Base-by-base conservation (phyloP, 2,329 filamentous ascomycete genomes). In the Pestalotiopsis sp. region DNA sequence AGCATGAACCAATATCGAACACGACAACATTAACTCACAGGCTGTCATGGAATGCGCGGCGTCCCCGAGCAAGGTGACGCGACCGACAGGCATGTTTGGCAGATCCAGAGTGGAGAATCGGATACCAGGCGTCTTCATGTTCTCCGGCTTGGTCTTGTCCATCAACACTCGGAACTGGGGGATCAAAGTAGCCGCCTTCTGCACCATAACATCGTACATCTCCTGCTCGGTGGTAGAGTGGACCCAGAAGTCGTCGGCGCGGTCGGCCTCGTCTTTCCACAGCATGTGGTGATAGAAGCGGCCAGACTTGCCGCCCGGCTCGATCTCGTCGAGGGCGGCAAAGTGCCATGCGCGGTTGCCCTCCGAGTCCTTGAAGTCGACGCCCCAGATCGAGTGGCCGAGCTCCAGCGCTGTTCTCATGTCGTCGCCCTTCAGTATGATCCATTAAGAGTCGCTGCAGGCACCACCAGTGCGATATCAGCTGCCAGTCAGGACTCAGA, bases 201-300 rank as follows among this genome's bases (percentile, higher is more conserved):
- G 56, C 20, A 69, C 24, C 10, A 68, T 70, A 40, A 69, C 78
- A 0, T 86, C 88, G 1, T 91, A 81, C 26, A 90, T 86, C 70
- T 86, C 87, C 70, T 78, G 76, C 7, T 75, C 74, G 7, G 91
- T 83, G 60, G 73, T 70, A 9, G 69, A 55, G 72, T 86, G 85
- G 0, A 94, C 94, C 90, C 93, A 98, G 70, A 97, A 84, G 9
- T 91, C 88, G 75, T 97, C 94, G 64, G 75, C 71, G 9, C 67
- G 35, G 24, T 39, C 61, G 5, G 9, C 68, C 64, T 66, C 61
- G 64, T 73, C 74, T 11, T 67, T 64, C 67, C 69, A 67, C 56
- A 70, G 67, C 30, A 75, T 30, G 52, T 73, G 66, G 72, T 74
- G 77, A 70, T 78, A 78, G 66, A 72, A 76, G 44, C 69, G 63